Evolutionary conservation across 768 basidiomycete genomes (phyloP).

Genomic region (Amyloporia xantha): DNA sequence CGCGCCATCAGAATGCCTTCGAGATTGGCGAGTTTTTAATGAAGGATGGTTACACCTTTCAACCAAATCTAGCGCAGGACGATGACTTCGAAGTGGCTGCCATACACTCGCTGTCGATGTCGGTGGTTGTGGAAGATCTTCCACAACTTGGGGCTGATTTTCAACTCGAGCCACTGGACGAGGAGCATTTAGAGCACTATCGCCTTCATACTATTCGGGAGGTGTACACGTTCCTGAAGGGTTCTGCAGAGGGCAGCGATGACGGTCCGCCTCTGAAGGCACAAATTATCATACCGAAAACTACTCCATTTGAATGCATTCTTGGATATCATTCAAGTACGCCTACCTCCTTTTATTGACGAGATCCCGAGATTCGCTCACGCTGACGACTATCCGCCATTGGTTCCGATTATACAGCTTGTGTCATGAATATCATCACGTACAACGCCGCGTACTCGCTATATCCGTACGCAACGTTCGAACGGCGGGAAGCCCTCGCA

Average conservation of each 20-base stretch:
- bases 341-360: not conserved
- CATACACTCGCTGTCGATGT: not conserved
- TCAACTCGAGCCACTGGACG: not conserved
- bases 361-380: too few species aligned
- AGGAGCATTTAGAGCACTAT: conserved; percentile 11
- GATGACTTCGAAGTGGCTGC: conserved; percentile 13
- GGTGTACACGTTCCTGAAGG: conserved; percentile 29
- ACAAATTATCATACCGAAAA: conserved; percentile 33
- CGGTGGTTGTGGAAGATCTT: conserved; percentile 5
- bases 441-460: conserved; percentile 34
- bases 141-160: not conserved
- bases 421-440: conserved; percentile 39
- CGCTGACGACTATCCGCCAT: not conserved
- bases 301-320: conserved; percentile 30
- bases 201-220: conserved; percentile 21
- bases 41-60: conserved; percentile 25
- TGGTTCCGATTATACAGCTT: too few species aligned
- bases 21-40: conserved; percentile 33
- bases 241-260: not conserved
- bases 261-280: conserved; percentile 20
- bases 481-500: conserved; percentile 24
- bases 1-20: not conserved
- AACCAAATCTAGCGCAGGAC: conserved; percentile 16
- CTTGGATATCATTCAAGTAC: conserved; percentile 42
- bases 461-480: conserved; percentile 37